Percentiles rank a stretch among this genome's conserved stretches.
Conservation (phyloP, 2,329 filamentous ascomycete species). For the Clonostachys byssicola region DNA sequence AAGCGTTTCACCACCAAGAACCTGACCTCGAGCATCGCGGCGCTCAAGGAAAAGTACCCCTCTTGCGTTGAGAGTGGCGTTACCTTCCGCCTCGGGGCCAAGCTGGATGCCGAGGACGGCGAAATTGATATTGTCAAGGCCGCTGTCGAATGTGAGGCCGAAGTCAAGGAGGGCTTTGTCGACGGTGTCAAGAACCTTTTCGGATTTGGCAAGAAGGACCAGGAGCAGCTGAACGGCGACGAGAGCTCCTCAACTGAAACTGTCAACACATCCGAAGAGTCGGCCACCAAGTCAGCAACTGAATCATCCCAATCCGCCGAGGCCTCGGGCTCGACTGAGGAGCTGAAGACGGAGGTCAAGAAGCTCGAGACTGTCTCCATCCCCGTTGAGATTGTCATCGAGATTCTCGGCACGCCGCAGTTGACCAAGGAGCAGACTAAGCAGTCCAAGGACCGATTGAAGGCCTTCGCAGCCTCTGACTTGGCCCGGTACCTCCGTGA, state of each 20-base stretch:
- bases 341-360: slow-evolving; percentile 48
- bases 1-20: slow-evolving; percentile 74
- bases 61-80: slow-evolving; percentile 75
- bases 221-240: slow-evolving; percentile 66
- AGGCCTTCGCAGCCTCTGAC: slow-evolving; percentile 84
- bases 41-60: slow-evolving; percentile 69
- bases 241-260: slow-evolving; percentile 34
- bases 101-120: slow-evolving; percentile 68
- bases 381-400: slow-evolving; percentile 42
- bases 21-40: slow-evolving; percentile 75
- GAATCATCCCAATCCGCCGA: slow-evolving; percentile 44
- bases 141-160: slow-evolving; percentile 81
- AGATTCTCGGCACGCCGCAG: slow-evolving; percentile 44
- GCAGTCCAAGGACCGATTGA: slow-evolving; percentile 64
- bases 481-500: slow-evolving; percentile 71
- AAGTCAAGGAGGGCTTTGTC: slow-evolving; percentile 76
- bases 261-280: slow-evolving; percentile 30
- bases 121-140: slow-evolving; percentile 75
- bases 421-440: slow-evolving; percentile 44
- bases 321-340: slow-evolving; percentile 28
- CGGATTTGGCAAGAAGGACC: slow-evolving; percentile 87
- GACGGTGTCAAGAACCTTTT: slow-evolving; percentile 96
- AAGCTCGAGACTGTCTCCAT: slow-evolving; percentile 56
- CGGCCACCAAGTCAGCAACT: slow-evolving; percentile 35
- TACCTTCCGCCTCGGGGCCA: slow-evolving; percentile 73